phyloP scores from a whole-genome alignment of 2,329 filamentous ascomycete genomes.

The Scleromitrula shiraiana region DNA sequence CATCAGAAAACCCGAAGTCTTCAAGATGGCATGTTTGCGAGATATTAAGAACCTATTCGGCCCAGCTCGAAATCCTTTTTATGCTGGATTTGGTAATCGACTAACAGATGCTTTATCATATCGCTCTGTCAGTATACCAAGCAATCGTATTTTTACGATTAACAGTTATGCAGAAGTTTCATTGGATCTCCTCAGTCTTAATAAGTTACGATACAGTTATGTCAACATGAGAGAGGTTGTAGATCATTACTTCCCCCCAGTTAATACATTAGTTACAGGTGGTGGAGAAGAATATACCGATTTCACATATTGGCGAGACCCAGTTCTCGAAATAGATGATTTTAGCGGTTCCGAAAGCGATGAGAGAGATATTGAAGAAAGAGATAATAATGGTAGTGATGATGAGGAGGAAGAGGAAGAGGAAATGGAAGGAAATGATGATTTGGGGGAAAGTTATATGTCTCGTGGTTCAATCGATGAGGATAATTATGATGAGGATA shows the following conservation, averaged over 20 bases:
- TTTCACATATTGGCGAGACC: conserved; percentile 92
- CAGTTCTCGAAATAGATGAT: conserved; percentile 74
- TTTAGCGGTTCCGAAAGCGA: conserved; percentile 77
- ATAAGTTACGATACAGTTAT: conserved; percentile 94
- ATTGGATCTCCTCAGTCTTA: conserved; percentile 79
- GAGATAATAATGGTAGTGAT: conserved; percentile 41
- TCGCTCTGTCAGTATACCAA: conserved; percentile 89
- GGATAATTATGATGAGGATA: conserved; percentile 33
- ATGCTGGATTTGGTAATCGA: conserved; percentile 93
- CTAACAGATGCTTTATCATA: conserved; percentile 95
- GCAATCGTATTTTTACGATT: conserved; percentile 94
- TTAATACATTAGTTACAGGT: conserved; percentile 76
- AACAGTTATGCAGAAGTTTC: conserved; percentile 96
- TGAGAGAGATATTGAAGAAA: conserved; percentile 46
- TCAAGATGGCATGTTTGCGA: conserved; percentile 97
- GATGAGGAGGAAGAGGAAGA: conserved; percentile 42
- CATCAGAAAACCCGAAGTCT: conserved; percentile 91
- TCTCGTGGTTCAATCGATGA: conserved; percentile 42
- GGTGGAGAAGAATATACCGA: conserved; percentile 95
- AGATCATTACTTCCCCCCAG: conserved; percentile 95
- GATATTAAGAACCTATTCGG: conserved; percentile 89
- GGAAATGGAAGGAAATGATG: conserved; percentile 43
- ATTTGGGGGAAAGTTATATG: conserved; percentile 49
- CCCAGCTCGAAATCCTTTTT: conserved; percentile 73
- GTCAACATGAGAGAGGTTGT: conserved; percentile 96